Base-by-base conservation (phyloP, 2,329 filamentous ascomycete species). In the Pseudogymnoascus sp. region DNA sequence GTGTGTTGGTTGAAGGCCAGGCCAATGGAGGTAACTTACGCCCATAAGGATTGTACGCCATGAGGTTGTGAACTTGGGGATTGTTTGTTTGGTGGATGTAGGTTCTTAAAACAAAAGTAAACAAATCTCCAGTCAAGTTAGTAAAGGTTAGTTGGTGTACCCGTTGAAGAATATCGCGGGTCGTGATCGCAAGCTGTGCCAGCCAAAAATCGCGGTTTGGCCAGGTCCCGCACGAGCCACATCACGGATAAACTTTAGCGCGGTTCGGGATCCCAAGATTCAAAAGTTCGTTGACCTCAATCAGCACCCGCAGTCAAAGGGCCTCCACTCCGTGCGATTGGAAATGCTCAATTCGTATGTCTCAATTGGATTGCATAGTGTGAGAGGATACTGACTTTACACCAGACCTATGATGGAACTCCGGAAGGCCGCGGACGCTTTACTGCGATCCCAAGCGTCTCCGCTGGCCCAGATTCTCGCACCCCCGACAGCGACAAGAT, bases 41-140 rank as follows among this genome's bases (percentile, higher is more conserved):
- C 70, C 70, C 70, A 64, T 72, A 72, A 22, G 68, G 68, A 66
- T 73, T 73, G 61, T 71, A 73, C 37, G 71, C 65, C 71, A 73
- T 73, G 32, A 28, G 65, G 47, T 28, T 20, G 28, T 20, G 28
- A 14, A 9, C 6, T 28, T 58, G 34, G 20, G 34, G 9, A n/a
- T 18, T 16, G 16, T 7, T 38, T 28, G 11, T 16, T 58, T 38
- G 14, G 32, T n/a, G 30, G 14, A 25, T 25, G 9, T 20, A 22
- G 28, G 11, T 38, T 20, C 7, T 58, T 58, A 2, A 32, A 54
- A 32, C 8, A 5, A 1, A 12, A 20, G 32, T 12, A 54, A 54
- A 34, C 2, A 54, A 54, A 5, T 1, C 28, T 14, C 18, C n/a
- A n/a, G 47, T 54, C 4, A 54, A 54, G 25, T 18, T 32, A 32